phyloP scores from a whole-genome alignment of 202 grass and related monocot species.

The Setaria viridis region DNA sequence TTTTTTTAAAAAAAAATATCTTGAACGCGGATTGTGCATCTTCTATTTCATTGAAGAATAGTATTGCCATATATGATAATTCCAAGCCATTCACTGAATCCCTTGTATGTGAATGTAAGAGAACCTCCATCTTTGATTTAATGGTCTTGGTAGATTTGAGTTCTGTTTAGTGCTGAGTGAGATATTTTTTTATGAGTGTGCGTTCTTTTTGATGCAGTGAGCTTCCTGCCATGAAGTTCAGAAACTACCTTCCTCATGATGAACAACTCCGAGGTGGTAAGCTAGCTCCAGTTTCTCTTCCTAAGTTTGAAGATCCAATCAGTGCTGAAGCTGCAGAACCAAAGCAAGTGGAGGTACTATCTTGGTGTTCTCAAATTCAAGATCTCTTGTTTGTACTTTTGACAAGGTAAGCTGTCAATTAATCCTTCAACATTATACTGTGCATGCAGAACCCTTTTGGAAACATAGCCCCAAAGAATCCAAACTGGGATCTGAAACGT shows the following conservation, averaged over 20 bases:
- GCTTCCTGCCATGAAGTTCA: slow-evolving; percentile 86
- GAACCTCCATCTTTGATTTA: not conserved
- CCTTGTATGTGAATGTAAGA: not conserved
- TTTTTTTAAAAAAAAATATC: not conserved
- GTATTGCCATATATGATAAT: not conserved
- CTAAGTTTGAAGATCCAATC: slow-evolving; percentile 92
- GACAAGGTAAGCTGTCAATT: not conserved
- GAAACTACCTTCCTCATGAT: slow-evolving; percentile 98
- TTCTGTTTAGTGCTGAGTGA: not conserved
- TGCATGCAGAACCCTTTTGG: slow-evolving; percentile 73
- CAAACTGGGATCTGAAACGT: slow-evolving; percentile 91
- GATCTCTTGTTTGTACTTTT: not conserved
- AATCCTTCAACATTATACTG: not conserved
- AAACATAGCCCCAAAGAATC: slow-evolving; percentile 96
- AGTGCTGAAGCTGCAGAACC: slow-evolving; percentile 56
- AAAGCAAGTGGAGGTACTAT: slow-evolving; percentile 68
- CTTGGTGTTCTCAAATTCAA: slow-evolving; percentile 13
- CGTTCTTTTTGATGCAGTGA: slow-evolving; percentile 44
- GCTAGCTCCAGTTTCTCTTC: slow-evolving; percentile 73
- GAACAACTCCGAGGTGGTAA: slow-evolving; percentile 88
- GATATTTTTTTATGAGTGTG: not conserved
- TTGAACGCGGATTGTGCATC: not conserved
- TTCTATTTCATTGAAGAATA: not conserved
- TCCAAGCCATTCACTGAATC: not conserved
- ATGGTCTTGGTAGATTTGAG: not conserved